Evolutionary conservation across 2,329 filamentous ascomycete genomes (phyloP), one percentile per base, ranked within the genome.

Genomic region (Arthrocladium fulminans): DNA sequence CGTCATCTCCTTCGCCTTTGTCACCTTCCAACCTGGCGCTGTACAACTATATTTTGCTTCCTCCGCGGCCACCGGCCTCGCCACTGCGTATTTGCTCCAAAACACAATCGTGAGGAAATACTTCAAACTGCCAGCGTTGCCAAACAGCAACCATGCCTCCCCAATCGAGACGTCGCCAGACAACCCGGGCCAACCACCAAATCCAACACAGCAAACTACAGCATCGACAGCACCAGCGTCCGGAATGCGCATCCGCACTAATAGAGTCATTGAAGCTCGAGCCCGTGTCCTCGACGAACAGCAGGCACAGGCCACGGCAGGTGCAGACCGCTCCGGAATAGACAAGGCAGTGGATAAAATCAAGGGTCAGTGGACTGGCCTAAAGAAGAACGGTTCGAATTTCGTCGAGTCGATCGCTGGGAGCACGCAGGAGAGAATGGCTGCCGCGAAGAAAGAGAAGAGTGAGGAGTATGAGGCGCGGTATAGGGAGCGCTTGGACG

Each of bases 41-140:
- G 63, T 85, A 2, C 80, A 84, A 60, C 59, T 85, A 24, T 83
- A 79, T 67, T 84, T 87, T 66, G 63, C 75, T 45, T 56, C 62
- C 10, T 66, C 64, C 3, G 65, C 67, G 51, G 2, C 64, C 17
- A 34, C 46, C 12, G 40, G 30, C 12, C 15, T 40, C 9, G 25
- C 19, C 12, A 51, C 51, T 17, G 15, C 42, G 12, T 10, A 8
- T 15, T 8, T 45, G 13, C 32, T 54, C 3, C 13, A 25, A 13
- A 34, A 46, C n/a, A 13, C 10, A 15, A 15, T 15, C 5, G 32
- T 35, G 6, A 35, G 32, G 32, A 15, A 15, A 6, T 35, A 35
- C 32, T 15, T 35, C 5, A 35, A 35, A 15, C 32, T 35, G 22
- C 17, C 12, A 23, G 15, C 49, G 49, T 25, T 41, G 52, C 17